Percentiles rank a stretch among this genome's conserved stretches.
Conservation (phyloP, 257 asterid genomes). For the Coffea canephora region DNA sequence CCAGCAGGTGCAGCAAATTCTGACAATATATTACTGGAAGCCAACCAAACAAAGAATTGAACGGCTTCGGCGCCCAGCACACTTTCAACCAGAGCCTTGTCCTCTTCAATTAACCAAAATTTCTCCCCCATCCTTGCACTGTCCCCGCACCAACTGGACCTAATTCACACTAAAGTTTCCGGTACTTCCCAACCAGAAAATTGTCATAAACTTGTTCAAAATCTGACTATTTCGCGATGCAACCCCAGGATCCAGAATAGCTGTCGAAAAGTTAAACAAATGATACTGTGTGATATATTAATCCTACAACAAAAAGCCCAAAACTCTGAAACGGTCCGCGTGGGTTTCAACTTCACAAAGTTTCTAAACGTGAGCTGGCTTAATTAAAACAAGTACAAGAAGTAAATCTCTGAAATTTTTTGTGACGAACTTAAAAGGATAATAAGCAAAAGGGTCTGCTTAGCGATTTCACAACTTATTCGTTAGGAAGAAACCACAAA, state of each 20-base stretch:
- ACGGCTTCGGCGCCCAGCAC: constrained; percentile 74
- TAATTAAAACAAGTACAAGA: background rate
- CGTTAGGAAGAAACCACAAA: background rate
- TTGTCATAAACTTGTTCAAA: background rate
- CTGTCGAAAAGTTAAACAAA: background rate
- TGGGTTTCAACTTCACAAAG: background rate
- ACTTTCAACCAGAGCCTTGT: constrained; percentile 53
- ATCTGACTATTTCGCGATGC: background rate
- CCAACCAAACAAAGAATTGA: constrained; percentile 70
- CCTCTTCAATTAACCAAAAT: constrained; percentile 60
- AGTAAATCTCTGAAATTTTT: background rate
- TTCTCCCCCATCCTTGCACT: constrained; percentile 53
- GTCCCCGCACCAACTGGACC: constrained; percentile 7
- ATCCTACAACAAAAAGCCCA: background rate
- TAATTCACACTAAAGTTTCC: background rate
- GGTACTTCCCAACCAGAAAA: background rate
- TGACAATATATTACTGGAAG: constrained; percentile 62
- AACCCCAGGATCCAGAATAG: background rate
- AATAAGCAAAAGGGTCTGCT: background rate
- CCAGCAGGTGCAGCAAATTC: constrained; percentile 67
- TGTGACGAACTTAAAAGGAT: background rate
- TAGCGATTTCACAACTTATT: background rate
- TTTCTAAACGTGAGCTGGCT: background rate
- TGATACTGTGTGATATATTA: too few species aligned
- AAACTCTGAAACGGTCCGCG: background rate